Conservation (phyloP, 1,284 basidiomycete species). For the Ganoderma sinense region DNA sequence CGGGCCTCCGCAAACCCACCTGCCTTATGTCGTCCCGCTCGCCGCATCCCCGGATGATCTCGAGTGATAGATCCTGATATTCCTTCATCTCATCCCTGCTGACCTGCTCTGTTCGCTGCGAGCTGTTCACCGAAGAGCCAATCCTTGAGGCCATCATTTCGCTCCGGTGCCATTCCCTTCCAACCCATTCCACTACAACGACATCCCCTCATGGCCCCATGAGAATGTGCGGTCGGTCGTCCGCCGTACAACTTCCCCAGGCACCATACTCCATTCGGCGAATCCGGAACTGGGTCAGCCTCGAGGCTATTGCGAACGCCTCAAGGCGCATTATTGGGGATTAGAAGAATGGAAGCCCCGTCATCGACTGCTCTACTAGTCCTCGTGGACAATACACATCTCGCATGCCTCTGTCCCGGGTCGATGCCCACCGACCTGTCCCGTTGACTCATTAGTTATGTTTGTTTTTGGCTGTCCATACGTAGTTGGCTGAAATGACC, state of each 20-base stretch:
- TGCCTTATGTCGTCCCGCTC: slow-evolving; percentile 11
- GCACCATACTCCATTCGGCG: slow-evolving; percentile 5
- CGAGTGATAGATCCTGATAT: slow-evolving; percentile 30
- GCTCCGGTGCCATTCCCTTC: not conserved
- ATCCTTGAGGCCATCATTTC: slow-evolving; percentile 15
- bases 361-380: not conserved
- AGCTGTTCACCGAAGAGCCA: slow-evolving; percentile 9
- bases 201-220: slow-evolving; percentile 13
- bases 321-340: slow-evolving; percentile 16
- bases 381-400: not conserved
- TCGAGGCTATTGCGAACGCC: slow-evolving; percentile 25
- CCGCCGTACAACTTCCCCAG: slow-evolving; percentile 3
- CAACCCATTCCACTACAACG: not conserved
- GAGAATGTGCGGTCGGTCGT: slow-evolving; percentile 10
- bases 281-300: slow-evolving; percentile 12
- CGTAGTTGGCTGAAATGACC: not conserved
- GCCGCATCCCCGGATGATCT: slow-evolving; percentile 19
- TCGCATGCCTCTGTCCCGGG: not conserved
- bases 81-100: slow-evolving; percentile 12
- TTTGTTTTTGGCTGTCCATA: not conserved
- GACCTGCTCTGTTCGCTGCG: not conserved
- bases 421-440: not conserved
- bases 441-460: not conserved
- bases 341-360: slow-evolving; percentile 18
- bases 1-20: slow-evolving; percentile 12